Evolutionary conservation across 2,329 filamentous ascomycete genomes (phyloP).

Genomic region (Cordyceps pruinosa): DNA sequence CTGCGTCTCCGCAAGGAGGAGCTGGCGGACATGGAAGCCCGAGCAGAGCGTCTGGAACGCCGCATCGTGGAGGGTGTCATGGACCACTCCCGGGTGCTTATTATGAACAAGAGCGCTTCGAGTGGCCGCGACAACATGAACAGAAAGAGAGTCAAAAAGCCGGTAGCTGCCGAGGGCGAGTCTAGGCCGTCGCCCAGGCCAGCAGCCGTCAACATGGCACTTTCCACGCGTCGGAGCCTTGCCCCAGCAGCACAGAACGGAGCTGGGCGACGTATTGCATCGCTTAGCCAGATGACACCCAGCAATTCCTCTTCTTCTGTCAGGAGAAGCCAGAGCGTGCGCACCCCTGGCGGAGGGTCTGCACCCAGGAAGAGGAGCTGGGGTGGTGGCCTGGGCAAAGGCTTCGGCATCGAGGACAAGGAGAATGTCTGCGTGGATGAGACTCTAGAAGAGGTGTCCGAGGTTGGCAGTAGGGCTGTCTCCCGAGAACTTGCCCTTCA

Average conservation of each 20-base stretch:
- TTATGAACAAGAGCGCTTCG: constrained; percentile 61
- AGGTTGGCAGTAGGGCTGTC: constrained; percentile 18
- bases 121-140: constrained; percentile 48
- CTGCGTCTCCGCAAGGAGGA: constrained; percentile 85
- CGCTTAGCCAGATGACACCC: constrained; percentile 80
- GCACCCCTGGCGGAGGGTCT: constrained; percentile 44
- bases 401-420: constrained; percentile 50
- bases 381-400: constrained; percentile 46
- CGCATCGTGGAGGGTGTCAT: constrained; percentile 93
- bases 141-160: constrained; percentile 48
- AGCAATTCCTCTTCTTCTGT: constrained; percentile 60
- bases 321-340: constrained; percentile 72
- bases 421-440: constrained; percentile 59
- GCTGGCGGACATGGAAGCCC: constrained; percentile 80
- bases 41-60: constrained; percentile 82
- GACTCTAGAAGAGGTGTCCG: constrained; percentile 50
- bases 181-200: constrained; percentile 21
- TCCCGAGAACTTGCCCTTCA: constrained; percentile 6
- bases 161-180: constrained; percentile 20
- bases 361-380: constrained; percentile 62
- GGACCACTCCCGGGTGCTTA: constrained; percentile 86
- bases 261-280: constrained; percentile 74
- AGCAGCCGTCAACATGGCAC: constrained; percentile 45
- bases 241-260: constrained; percentile 41
- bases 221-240: constrained; percentile 45